A percentile compares a stretch with the other conserved stretches of the same genome.
Evolutionary conservation across 2,329 filamentous ascomycete species (phyloP).

Genomic region (Colletotrichum australisinense): DNA sequence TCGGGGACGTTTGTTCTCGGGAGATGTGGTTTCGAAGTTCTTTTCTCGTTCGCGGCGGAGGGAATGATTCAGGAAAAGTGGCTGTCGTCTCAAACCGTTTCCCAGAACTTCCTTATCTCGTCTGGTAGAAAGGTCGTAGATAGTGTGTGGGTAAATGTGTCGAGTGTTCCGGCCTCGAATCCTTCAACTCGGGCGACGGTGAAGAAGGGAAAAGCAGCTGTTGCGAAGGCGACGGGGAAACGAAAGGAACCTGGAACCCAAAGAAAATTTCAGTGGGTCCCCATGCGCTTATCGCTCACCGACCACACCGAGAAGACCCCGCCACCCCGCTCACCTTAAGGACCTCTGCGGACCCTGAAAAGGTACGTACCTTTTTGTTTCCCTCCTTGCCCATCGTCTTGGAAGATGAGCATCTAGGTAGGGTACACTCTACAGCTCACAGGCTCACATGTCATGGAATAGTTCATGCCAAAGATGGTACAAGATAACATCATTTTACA

Average conservation of each 20-base stretch:
- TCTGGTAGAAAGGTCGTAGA: too few species aligned
- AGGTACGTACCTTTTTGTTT: background rate
- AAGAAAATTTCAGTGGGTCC: constrained; percentile 11
- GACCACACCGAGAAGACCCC: constrained; percentile 36
- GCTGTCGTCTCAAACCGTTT: too few species aligned
- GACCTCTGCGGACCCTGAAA: constrained; percentile 15
- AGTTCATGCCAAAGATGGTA: background rate
- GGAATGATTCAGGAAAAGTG: too few species aligned
- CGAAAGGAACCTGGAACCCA: background rate
- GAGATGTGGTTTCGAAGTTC: background rate
- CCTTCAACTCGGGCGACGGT: constrained; percentile 1
- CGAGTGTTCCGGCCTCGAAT: background rate
- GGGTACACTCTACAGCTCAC: too few species aligned
- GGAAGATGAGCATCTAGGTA: background rate
- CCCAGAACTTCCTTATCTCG: too few species aligned
- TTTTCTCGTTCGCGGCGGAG: too few species aligned
- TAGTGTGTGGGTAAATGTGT: background rate
- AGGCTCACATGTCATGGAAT: background rate
- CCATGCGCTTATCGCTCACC: constrained; percentile 8
- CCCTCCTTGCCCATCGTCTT: background rate
- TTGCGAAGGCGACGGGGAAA: background rate
- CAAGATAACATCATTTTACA: background rate
- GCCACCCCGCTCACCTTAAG: constrained; percentile 24
- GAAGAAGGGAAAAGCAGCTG: background rate
- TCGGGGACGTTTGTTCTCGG: background rate